phyloP scores from a whole-genome alignment of 2,329 filamentous ascomycete species.

The Penicillium sp. region DNA sequence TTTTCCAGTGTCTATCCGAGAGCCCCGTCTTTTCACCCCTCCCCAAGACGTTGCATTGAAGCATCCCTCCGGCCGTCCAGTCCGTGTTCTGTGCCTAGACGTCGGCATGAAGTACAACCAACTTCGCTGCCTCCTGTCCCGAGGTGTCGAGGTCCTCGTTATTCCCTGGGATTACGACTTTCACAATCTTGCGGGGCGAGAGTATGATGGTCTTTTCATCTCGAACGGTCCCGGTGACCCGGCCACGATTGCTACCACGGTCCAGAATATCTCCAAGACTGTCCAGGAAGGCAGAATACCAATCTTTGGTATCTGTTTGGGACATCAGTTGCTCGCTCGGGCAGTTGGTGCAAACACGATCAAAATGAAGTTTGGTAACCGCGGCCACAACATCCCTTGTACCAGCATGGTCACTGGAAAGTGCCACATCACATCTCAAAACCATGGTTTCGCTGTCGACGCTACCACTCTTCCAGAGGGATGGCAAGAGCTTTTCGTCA shows the following conservation, averaged over 20 bases:
- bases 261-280: constrained; percentile 72
- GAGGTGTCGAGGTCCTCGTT: constrained; percentile 89
- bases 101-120: constrained; percentile 99
- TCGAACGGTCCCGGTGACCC: constrained; percentile 98
- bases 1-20: constrained; percentile 74
- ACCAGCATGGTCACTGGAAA: constrained; percentile 92
- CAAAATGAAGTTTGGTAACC: constrained; percentile 99
- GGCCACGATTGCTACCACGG: constrained; percentile 71
- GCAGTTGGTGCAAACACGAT: constrained; percentile 78
- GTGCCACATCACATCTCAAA: constrained; percentile 98
- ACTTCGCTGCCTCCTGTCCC: constrained; percentile 82
- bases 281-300: constrained; percentile 77
- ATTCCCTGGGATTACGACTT: constrained; percentile 97
- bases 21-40: constrained; percentile 81
- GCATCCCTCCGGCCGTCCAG: constrained; percentile 80
- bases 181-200: constrained; percentile 66
- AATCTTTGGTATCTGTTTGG: constrained; percentile 93
- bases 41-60: constrained; percentile 66
- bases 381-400: constrained; percentile 97
- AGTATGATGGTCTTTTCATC: constrained; percentile 95
- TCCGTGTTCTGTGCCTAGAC: constrained; percentile 89
- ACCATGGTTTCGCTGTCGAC: constrained; percentile 95
- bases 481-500: constrained; percentile 95
- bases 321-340: constrained; percentile 86
- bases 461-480: constrained; percentile 67